Evolutionary conservation across 371 early-diverging fungal species (phyloP).

Genomic region (Phascolomyces articulosus): DNA sequence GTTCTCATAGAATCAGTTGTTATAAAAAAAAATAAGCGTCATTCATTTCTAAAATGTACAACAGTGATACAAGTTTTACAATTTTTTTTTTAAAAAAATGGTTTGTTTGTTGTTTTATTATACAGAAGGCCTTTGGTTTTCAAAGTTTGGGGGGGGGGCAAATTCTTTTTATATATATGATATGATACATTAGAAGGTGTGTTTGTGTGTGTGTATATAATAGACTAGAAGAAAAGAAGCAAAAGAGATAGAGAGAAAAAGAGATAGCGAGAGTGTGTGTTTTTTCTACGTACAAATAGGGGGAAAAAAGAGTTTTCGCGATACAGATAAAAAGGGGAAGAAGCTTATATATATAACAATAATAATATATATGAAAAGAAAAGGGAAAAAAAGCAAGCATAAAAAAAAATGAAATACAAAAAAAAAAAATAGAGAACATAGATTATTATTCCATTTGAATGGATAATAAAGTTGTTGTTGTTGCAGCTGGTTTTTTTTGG

Average conservation of each 20-base stretch:
- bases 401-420: conserved; percentile 1
- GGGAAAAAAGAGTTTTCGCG: neutral
- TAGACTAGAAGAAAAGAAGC: too few relatives aligned
- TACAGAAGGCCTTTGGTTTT: neutral
- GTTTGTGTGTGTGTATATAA: too few relatives aligned
- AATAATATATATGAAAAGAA: neutral
- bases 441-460: too few relatives aligned
- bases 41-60: neutral
- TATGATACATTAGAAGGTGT: neutral
- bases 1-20: conserved; percentile 4
- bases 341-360: neutral
- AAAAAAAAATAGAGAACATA: too few relatives aligned
- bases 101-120: neutral
- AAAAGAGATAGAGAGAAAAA: too few relatives aligned
- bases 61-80: neutral
- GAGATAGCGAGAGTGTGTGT: too few relatives aligned
- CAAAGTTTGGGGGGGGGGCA: too few relatives aligned
- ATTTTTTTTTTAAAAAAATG: neutral
- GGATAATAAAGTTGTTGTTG: too few relatives aligned
- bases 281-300: neutral
- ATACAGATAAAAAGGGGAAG: neutral
- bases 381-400: conserved; percentile 3
- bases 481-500: too few relatives aligned
- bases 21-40: too few relatives aligned
- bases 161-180: neutral